These are phyloP conservation scores for Rheum nobile DNA, from an alignment of 148 eudicot genomes.

Conservation along the genomic window DNA sequence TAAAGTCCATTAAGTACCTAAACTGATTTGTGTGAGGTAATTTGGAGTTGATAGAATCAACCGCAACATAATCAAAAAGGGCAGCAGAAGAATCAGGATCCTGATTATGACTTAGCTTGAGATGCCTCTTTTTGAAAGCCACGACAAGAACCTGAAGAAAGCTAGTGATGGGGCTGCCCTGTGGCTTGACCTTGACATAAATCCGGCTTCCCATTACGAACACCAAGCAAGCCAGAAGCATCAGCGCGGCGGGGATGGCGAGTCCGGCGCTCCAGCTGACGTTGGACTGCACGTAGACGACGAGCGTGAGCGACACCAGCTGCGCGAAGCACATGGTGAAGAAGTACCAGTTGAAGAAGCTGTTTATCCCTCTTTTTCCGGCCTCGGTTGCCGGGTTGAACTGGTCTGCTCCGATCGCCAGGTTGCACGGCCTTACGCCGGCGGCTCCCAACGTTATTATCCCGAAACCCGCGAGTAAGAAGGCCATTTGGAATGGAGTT, in stretches of 20 bases:
- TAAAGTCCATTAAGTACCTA: conserved; percentile 9
- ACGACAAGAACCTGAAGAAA: conserved; percentile 30
- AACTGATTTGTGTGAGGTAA: conserved; percentile 41
- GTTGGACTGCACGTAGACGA: conserved; percentile 40
- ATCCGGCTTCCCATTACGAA: conserved; percentile 36
- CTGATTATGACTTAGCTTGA: conserved; percentile 14
- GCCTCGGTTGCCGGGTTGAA: conserved; percentile 45
- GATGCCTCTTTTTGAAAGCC: conserved; percentile 31
- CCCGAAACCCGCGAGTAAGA: conserved; percentile 24
- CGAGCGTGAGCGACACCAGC: conserved; percentile 39
- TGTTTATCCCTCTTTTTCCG: conserved; percentile 40
- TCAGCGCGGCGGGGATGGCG: conserved; percentile 36
- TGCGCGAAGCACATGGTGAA: conserved; percentile 45
- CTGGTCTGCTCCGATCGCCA: conserved; percentile 58
- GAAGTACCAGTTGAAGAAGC: conserved; percentile 62
- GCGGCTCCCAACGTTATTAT: conserved; percentile 36
- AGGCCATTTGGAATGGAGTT: conserved; percentile 30
- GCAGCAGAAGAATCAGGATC: not conserved
- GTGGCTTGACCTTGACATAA: conserved; percentile 35
- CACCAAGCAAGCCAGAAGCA: conserved; percentile 34
- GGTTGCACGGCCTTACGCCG: conserved; percentile 47
- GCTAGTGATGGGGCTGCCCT: conserved; percentile 42
- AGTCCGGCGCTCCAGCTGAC: conserved; percentile 45
- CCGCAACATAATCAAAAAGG: conserved; percentile 22
- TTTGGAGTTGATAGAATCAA: conserved; percentile 25